These are phyloP conservation scores for Trichaptum fuscoviolaceum DNA, from an alignment of 768 basidiomycete genomes.

Conservation along the genomic window DNA sequence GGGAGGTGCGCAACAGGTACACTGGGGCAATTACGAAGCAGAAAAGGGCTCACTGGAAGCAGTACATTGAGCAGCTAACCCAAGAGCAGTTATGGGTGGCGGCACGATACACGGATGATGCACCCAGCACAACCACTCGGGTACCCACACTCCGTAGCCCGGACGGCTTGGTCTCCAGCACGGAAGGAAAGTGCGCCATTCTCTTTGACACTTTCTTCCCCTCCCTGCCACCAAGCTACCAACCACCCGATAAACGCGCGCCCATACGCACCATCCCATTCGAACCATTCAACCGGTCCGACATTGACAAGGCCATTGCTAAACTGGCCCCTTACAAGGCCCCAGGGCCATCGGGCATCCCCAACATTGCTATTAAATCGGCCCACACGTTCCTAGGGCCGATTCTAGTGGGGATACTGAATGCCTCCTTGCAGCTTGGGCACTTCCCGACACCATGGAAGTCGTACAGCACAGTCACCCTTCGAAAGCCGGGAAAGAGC, in stretches of 20 bases:
- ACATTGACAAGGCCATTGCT: not conserved
- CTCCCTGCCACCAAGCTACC: not conserved
- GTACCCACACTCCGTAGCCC: conserved; percentile 18
- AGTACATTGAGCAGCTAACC: conserved; percentile 17
- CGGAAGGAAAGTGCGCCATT: not conserved
- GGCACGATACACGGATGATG: conserved; percentile 7
- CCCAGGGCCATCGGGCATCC: too few species aligned
- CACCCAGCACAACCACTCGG: conserved; percentile 12
- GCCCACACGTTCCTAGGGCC: conserved; percentile 20
- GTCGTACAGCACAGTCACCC: too few species aligned
- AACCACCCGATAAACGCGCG: too few species aligned
- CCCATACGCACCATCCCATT: not conserved
- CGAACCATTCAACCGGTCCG: not conserved
- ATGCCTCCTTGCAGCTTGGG: conserved; percentile 23
- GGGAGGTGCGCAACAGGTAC: conserved; percentile 10
- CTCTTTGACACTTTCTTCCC: conserved; percentile 2
- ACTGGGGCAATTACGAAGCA: conserved; percentile 11
- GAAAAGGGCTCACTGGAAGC: conserved; percentile 19
- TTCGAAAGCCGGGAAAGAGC: too few species aligned
- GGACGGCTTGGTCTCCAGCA: not conserved
- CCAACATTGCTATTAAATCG: too few species aligned
- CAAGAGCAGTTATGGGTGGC: conserved; percentile 17
- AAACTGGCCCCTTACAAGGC: conserved; percentile 8
- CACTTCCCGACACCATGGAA: conserved; percentile 24
- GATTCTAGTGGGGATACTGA: conserved; percentile 23